Evolutionary conservation across 805 yeast genomes (phyloP).

Genomic region (Kazachstania viticola): DNA sequence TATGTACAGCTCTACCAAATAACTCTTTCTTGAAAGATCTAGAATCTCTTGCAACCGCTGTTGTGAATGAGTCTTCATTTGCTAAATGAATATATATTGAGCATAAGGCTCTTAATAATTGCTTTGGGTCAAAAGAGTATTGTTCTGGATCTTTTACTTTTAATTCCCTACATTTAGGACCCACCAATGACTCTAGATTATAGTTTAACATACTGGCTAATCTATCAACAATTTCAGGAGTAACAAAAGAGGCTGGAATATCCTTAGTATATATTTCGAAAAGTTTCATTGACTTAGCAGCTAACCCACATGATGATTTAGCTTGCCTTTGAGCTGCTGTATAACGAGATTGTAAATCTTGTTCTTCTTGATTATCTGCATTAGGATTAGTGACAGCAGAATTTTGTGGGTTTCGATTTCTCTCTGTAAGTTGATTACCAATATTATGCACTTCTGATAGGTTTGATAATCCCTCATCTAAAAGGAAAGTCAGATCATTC

Average conservation of each 20-base stretch:
- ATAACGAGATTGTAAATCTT: conserved; percentile 49
- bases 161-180: conserved; percentile 84
- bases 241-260: conserved; percentile 75
- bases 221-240: conserved; percentile 85
- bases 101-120: conserved; percentile 54
- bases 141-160: conserved; percentile 76
- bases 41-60: conserved; percentile 82
- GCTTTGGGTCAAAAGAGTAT: conserved; percentile 73
- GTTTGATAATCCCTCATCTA: conserved; percentile 83
- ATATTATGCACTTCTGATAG: conserved; percentile 65
- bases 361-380: conserved; percentile 27
- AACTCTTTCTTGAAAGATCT: conserved; percentile 66
- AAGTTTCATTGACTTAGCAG: conserved; percentile 70
- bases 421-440: conserved; percentile 30
- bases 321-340: conserved; percentile 64
- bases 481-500: conserved; percentile 82
- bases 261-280: conserved; percentile 76
- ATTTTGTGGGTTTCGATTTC: too few relatives aligned
- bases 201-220: conserved; percentile 93
- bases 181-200: conserved; percentile 84
- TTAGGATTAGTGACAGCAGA: not conserved
- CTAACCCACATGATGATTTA: conserved; percentile 66
- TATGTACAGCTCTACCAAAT: conserved; percentile 59
- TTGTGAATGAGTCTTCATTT: conserved; percentile 49
- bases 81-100: conserved; percentile 69